Conservation (phyloP, 805 yeast species). For the Kuraishia borneana region DNA sequence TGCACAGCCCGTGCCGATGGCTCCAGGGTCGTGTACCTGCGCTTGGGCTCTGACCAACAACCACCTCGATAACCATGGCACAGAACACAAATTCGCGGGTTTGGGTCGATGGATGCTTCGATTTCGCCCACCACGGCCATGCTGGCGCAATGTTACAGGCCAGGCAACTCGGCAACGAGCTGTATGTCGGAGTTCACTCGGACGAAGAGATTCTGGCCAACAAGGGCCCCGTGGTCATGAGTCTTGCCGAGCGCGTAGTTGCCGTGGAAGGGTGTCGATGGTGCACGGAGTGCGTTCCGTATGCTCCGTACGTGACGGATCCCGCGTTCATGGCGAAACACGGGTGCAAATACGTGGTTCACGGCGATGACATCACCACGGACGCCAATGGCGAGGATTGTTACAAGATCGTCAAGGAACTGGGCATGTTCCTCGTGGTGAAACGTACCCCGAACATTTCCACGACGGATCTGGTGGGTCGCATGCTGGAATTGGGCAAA, state of each 20-base stretch:
- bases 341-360: constrained; percentile 86
- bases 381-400: constrained; percentile 95
- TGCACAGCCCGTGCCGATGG: not conserved
- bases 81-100: constrained; percentile 30
- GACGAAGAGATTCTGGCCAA: constrained; percentile 76
- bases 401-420: constrained; percentile 70
- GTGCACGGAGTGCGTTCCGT: constrained; percentile 59
- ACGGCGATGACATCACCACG: constrained; percentile 96
- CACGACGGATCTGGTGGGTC: constrained; percentile 88
- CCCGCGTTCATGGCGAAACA: constrained; percentile 66
- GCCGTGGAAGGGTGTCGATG: constrained; percentile 90
- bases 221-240: constrained; percentile 95
- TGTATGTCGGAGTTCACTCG: constrained; percentile 83
- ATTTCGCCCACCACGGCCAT: constrained; percentile 94
- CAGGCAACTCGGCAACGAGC: constrained; percentile 63
- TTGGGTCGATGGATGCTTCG: constrained; percentile 98
- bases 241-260: constrained; percentile 59
- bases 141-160: constrained; percentile 97
- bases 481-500: constrained; percentile 60
- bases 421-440: constrained; percentile 83
- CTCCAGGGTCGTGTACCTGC: not conserved
- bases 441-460: constrained; percentile 90
- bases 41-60: not conserved
- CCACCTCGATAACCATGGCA: not conserved
- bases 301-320: constrained; percentile 91